These are phyloP conservation scores for Diutina sp. DNA, from an alignment of 1,139 yeast genomes.

Conservation along the genomic window DNA sequence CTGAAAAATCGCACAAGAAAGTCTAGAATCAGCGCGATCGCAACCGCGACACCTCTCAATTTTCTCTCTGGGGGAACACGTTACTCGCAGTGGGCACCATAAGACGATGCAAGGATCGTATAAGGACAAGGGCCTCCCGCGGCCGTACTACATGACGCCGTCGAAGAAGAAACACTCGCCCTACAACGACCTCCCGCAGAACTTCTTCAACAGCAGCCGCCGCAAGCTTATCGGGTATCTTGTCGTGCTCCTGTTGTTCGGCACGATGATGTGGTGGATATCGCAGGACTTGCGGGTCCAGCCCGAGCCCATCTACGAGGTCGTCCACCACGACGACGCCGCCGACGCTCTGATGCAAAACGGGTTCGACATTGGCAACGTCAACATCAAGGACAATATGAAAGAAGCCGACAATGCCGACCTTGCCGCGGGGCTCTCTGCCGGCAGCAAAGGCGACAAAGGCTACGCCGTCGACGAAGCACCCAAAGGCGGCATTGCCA, in stretches of 20 bases:
- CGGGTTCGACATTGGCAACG: background rate
- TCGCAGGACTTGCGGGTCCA: constrained; percentile 23
- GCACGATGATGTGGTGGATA: constrained; percentile 23
- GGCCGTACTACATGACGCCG: constrained; percentile 39
- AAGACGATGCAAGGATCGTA: constrained; percentile 31
- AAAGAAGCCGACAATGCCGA: constrained; percentile 9
- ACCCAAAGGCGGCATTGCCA: constrained; percentile 39
- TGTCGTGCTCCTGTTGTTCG: constrained; percentile 22
- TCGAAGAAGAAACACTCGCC: constrained; percentile 21
- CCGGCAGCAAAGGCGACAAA: constrained; percentile 29
- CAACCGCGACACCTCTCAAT: background rate
- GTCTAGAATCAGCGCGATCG: background rate
- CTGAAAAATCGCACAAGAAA: no score
- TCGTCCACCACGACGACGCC: constrained; percentile 9
- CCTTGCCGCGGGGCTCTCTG: constrained; percentile 29
- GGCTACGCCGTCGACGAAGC: constrained; percentile 33
- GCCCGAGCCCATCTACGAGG: constrained; percentile 19
- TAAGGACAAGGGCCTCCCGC: constrained; percentile 30
- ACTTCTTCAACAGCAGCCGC: constrained; percentile 23
- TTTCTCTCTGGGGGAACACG: background rate
- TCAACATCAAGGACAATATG: background rate
- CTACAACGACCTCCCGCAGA: constrained; percentile 20
- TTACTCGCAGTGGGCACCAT: background rate
- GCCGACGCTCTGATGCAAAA: background rate
- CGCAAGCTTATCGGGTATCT: constrained; percentile 28